Base-by-base conservation (phyloP, 73 alveolate genomes). In the Halteria grandinella region DNA sequence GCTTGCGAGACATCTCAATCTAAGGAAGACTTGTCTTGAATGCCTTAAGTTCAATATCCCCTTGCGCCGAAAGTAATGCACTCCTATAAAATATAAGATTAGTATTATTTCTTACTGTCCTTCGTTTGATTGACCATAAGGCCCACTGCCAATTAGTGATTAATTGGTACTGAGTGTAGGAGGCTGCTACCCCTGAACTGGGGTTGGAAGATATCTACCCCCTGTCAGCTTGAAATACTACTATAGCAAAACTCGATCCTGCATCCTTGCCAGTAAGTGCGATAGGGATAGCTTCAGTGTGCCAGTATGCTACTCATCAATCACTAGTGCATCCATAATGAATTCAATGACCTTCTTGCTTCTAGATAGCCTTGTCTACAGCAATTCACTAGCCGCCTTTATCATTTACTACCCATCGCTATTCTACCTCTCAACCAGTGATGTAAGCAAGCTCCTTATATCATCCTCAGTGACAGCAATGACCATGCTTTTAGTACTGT, bases 391-490 rank as follows among this genome's bases (percentile, higher is more conserved):
- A 39, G 10, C 15, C 50, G 33, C 18, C 10, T 39, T 39, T 39
- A 39, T 39, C 15, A 15, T 39, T 57, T n/a, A 44, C 7, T 4
- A 66, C 18, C 43, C 15, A 11, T 39, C 10, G 10, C 15, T 11
- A 39, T 39, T 39, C 50, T 10, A 39, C 15, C 15, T 39, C 10
- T 39, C 15, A 15, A 11, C 10, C 10, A 39, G 50, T 14, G 10
- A 11, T 39, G 10, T 10, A 39, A 11, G 15, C 15, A 39, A 39
- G 10, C 10, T 39, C 15, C 15, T 39, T 11, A 39, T 39, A 10
- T 66, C 80, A 20, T 66, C 32, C 34, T 66, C 80, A 25, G 80
- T 45, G 14, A 66, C 15, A 14, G 47, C 47, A 4, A 66, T 44
- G 2, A 25, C 15, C 11, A n/a, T 25, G 5, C 55, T 25, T 66